Evolutionary conservation across 768 basidiomycete species (phyloP), one percentile per base, ranked within the genome.

Genomic region (Trametes punicea): DNA sequence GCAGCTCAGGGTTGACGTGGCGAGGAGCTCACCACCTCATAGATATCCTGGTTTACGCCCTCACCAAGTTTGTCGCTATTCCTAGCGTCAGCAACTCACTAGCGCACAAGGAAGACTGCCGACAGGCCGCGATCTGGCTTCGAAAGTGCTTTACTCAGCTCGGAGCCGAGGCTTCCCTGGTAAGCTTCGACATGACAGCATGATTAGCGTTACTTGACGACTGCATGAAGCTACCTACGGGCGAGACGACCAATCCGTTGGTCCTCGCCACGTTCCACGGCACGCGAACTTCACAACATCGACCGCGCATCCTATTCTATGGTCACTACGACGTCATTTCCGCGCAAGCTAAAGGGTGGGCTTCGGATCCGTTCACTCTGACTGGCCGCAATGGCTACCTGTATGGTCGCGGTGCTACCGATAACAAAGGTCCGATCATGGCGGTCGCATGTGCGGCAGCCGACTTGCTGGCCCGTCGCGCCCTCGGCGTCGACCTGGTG

Each of bases 261-360:
- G 94, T 98, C 0, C 77, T 97, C 9, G 95, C 88, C 0, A 93
- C 84, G 1, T 99, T 98, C 69, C 76, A 78, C 31, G 90, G 93
- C 3, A 79, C 81, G 16, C 79, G 85, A 64, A 75, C 77, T 2
- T 77, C 60, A 2, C 44, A 13, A 69, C 73, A 25, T 62, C 57
- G 20, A 57, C 89, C 83, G 6, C 80, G 95, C 5, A 78, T 98
- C 2, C 74, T 98, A 11, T 95, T 96, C 70, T 99, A 98, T 62
- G 96, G 94, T 2, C 97, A 99, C 69, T 99, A 98, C 73, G 97
- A 99, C 64, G 92, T 98, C n/a, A 91, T 98, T 45, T 76, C 87
- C 0, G 93, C 94, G 0, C 84, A 83, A 0, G 70, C 74, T 9
- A 75, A 81, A 6, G 82, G 85, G 11, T 98, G 96, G 96, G 72